Evolutionary conservation across 2,329 filamentous ascomycete genomes (phyloP), one percentile per base, ranked within the genome.

Genomic region (Penicillium expansum): DNA sequence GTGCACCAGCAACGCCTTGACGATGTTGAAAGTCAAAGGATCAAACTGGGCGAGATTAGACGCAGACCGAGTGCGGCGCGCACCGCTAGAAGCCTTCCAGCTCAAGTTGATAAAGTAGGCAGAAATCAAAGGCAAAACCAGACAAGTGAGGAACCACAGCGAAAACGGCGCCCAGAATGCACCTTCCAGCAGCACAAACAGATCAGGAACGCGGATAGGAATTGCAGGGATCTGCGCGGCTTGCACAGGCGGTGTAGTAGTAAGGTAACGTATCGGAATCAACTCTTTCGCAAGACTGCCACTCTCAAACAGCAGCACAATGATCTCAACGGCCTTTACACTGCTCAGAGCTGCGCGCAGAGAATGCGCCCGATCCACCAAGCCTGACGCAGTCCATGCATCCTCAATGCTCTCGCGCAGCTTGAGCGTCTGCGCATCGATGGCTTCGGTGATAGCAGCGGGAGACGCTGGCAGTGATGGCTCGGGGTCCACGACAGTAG

Each of bases 31-130:
- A 22, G 88, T 89, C 70, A 97, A 78, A 4, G 92, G 92, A 72
- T 99, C 94, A 62, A 93, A 86, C 41, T 61, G 69, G 6, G 68
- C 43, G 48, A 53, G 66, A 56, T 32, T 41, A 22, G 64, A 51
- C 14, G 56, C 56, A 32, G 66, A 67, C 57, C 64, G 72, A 47
- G 59, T 67, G 47, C 58, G 64, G 50, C 64, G 67, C 48, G 58
- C 59, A 49, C 68, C 59, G 33, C 57, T 61, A 13, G 68, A 69
- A 58, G 74, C 78, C 41, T 82, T 80, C 52, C 83, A 76, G 38
- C 87, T 90, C 68, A 97, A 75, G 76, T 97, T 97, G 83, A 96
- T 89, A 73, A 97, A 96, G 79, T 94, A 97, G 27, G 90, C 91
- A 41, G 86, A 80, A 32, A 89, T 60, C 48, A 87, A 78, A 1